Percentiles rank a stretch among this genome's conserved stretches.
phyloP scores from a whole-genome alignment of 2,329 filamentous ascomycete species.

The Chaetomium sp. region DNA sequence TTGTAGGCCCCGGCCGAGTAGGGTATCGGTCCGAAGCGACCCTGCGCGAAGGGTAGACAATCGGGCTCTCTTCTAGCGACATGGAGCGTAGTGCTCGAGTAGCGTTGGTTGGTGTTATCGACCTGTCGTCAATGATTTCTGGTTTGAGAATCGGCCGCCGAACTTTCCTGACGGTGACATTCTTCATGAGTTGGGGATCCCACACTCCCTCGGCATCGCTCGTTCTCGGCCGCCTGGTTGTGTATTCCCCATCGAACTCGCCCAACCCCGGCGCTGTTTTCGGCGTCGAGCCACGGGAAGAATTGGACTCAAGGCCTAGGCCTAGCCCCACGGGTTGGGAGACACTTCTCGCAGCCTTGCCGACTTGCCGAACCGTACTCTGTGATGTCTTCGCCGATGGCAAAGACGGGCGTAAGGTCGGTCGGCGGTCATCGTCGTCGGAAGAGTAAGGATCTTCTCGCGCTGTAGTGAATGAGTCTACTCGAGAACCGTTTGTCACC shows the following conservation, averaged over 20 bases:
- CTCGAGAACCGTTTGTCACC: slow-evolving; percentile 52
- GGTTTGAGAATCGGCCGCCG: slow-evolving; percentile 29
- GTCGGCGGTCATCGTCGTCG: slow-evolving; percentile 48
- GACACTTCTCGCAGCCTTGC: slow-evolving; percentile 28
- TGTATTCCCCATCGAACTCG: slow-evolving; percentile 56
- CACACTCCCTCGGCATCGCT: slow-evolving; percentile 48
- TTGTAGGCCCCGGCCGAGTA: slow-evolving; percentile 27
- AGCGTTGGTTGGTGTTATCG: slow-evolving; percentile 45
- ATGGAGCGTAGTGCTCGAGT: slow-evolving; percentile 43
- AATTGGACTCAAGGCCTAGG: slow-evolving; percentile 37
- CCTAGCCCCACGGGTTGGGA: slow-evolving; percentile 37
- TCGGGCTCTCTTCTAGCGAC: slow-evolving; percentile 38
- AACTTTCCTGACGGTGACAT: slow-evolving; percentile 46
- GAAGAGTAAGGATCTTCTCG: slow-evolving; percentile 58
- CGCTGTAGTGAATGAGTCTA: slow-evolving; percentile 68
- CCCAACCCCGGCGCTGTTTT: slow-evolving; percentile 43
- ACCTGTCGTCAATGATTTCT: slow-evolving; percentile 42
- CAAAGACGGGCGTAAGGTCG: slow-evolving; percentile 36
- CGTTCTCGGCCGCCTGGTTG: slow-evolving; percentile 23
- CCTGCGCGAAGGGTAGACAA: slow-evolving; percentile 34
- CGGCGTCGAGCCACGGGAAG: slow-evolving; percentile 36
- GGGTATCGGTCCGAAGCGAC: slow-evolving; percentile 25
- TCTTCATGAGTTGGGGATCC: slow-evolving; percentile 47
- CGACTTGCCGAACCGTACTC: slow-evolving; percentile 36
- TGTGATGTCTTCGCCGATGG: slow-evolving; percentile 39